A percentile compares a stretch with the other conserved stretches of the same genome.
Conservation (phyloP, 192 early-diverging fungal species). For the Umbelopsis ramanniana region DNA sequence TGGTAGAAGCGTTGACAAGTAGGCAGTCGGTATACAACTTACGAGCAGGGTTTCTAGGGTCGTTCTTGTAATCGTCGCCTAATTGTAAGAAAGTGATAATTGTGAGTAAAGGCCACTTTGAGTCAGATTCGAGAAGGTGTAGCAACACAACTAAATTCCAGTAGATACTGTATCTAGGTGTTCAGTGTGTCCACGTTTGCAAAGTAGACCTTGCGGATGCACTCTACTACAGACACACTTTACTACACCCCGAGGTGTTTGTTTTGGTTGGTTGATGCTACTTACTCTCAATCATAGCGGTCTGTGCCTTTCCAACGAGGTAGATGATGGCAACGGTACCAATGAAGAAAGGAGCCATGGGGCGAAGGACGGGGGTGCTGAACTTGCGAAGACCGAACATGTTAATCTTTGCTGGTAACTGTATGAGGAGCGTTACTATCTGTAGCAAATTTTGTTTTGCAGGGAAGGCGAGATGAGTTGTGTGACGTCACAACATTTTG, state of each 20-base stretch:
- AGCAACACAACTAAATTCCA: not conserved
- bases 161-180: not conserved
- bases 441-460: slow-evolving; percentile 12
- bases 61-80: slow-evolving; percentile 58
- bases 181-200: not conserved
- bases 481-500: slow-evolving; percentile 8
- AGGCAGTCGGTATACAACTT: slow-evolving; percentile 29
- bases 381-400: slow-evolving; percentile 61
- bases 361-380: slow-evolving; percentile 58
- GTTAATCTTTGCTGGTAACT: slow-evolving; percentile 35
- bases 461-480: not conserved
- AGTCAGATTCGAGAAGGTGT: not conserved
- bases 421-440: not conserved
- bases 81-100: slow-evolving; percentile 17
- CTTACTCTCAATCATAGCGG: slow-evolving; percentile 54
- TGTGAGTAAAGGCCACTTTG: not conserved
- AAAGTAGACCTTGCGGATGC: too few species aligned
- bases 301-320: slow-evolving; percentile 52
- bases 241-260: too few species aligned
- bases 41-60: slow-evolving; percentile 61
- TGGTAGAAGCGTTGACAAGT: not conserved
- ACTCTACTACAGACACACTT: too few species aligned
- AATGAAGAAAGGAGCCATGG: slow-evolving; percentile 56
- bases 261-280: not conserved
- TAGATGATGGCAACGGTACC: slow-evolving; percentile 55